phyloP scores from a whole-genome alignment of 352 stramenopile genomes.

The Pythium oligandrum region DNA sequence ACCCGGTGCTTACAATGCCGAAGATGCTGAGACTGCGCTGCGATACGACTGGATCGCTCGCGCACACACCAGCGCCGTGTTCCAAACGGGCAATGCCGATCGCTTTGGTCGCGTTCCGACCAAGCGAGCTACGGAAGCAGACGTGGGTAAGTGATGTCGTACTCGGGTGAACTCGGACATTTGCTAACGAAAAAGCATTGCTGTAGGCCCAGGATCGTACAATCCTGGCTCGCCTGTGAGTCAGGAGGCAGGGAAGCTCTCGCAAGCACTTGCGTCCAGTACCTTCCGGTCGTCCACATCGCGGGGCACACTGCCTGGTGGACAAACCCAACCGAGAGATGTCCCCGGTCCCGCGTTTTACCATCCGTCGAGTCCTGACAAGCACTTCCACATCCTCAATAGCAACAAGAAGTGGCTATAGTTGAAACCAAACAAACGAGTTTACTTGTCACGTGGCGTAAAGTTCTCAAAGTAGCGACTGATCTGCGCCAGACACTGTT shows the following conservation, averaged over 20 bases:
- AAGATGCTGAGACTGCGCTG: constrained; percentile 56
- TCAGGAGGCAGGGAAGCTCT: no score
- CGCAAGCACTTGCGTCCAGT: constrained; percentile 8
- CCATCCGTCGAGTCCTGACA: constrained; percentile 46
- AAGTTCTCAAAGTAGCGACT: constrained; percentile 86
- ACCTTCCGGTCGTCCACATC: constrained; percentile 35
- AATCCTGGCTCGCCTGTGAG: constrained; percentile 6
- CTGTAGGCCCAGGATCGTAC: constrained; percentile 57
- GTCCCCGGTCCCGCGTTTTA: constrained; percentile 64
- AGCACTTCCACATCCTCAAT: constrained; percentile 64
- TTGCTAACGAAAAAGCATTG: neutral
- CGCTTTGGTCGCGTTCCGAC: constrained; percentile 46
- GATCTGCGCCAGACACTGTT: constrained; percentile 65
- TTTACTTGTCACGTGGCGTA: constrained; percentile 32
- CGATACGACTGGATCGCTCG: constrained; percentile 61
- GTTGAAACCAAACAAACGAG: neutral
- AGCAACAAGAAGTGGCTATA: constrained; percentile 81
- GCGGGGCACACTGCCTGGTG: constrained; percentile 18
- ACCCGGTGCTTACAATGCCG: constrained; percentile 61
- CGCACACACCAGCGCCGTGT: constrained; percentile 57
- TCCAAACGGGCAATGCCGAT: constrained; percentile 45
- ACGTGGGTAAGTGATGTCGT: constrained; percentile 31
- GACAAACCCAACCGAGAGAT: constrained; percentile 11
- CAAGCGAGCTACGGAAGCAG: constrained; percentile 30
- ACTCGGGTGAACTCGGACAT: neutral